phyloP scores from a whole-genome alignment of 345 rosid genomes.

The Salix purpurea region DNA sequence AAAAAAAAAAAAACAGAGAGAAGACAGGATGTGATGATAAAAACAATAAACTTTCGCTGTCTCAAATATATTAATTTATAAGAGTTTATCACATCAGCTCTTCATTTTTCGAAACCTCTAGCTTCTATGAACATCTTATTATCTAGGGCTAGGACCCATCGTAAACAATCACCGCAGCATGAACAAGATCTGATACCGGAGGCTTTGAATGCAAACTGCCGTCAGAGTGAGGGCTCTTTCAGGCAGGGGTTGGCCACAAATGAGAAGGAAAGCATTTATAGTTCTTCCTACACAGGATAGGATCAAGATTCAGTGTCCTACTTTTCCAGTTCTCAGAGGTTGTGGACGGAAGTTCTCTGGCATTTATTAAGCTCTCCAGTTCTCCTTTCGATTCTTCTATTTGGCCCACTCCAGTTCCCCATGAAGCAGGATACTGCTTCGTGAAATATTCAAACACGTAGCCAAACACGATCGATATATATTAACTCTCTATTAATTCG shows the following conservation, averaged over 20 bases:
- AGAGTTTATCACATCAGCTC: too few relatives aligned
- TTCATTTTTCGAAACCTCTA: too few relatives aligned
- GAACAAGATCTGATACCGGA: neutral
- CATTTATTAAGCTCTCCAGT: conserved; percentile 5
- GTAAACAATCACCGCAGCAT: neutral
- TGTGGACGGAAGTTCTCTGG: conserved; percentile 2
- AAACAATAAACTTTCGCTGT: too few relatives aligned
- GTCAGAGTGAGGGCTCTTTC: conserved; percentile 10
- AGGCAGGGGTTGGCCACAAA: conserved; percentile 10
- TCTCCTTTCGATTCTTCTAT: neutral
- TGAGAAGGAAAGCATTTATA: conserved; percentile 11
- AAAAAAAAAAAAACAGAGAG: too few relatives aligned
- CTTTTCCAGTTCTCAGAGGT: neutral
- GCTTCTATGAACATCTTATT: too few relatives aligned
- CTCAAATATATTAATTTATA: too few relatives aligned
- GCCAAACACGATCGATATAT: neutral
- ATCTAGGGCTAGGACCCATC: neutral
- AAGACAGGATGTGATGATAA: too few relatives aligned
- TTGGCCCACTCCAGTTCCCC: conserved; percentile 8
- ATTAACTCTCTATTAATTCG: neutral
- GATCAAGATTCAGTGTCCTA: conserved; percentile 5
- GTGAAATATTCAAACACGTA: neutral
- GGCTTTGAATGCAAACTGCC: conserved; percentile 21
- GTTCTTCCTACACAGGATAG: neutral
- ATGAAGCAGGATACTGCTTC: conserved; percentile 11